Evolutionary conservation across 2,329 filamentous ascomycete genomes (phyloP).

Genomic region (Xylariomycetidae sp.): DNA sequence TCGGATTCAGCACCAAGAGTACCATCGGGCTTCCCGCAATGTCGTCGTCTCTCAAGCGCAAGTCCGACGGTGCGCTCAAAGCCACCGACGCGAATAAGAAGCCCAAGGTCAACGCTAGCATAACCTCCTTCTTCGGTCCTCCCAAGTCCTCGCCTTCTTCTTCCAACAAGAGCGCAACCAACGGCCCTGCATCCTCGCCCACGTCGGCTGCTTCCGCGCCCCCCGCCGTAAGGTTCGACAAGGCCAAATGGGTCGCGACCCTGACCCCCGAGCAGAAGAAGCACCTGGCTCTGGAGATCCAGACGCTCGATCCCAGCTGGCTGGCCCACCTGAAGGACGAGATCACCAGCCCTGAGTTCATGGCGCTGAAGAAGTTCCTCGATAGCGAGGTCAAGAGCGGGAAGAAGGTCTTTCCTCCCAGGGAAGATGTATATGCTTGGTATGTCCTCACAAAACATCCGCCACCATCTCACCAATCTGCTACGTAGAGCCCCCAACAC

Average conservation of each 20-base stretch:
- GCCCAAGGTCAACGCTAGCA: slow-evolving; percentile 68
- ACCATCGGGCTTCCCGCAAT: slow-evolving; percentile 21
- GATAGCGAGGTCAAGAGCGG: slow-evolving; percentile 69
- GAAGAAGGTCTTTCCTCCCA: slow-evolving; percentile 81
- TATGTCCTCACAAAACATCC: slow-evolving; percentile 37
- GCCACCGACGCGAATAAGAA: slow-evolving; percentile 64
- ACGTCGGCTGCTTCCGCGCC: slow-evolving; percentile 15
- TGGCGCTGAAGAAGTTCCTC: slow-evolving; percentile 84
- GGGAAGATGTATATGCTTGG: slow-evolving; percentile 92
- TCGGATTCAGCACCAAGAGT: too few species aligned
- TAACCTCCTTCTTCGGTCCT: slow-evolving; percentile 82
- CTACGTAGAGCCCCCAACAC: slow-evolving; percentile 1
- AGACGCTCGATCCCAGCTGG: slow-evolving; percentile 90
- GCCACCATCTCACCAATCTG: background rate
- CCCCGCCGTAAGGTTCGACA: slow-evolving; percentile 64
- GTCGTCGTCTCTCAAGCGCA: slow-evolving; percentile 64
- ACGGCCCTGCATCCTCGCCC: slow-evolving; percentile 6
- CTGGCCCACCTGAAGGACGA: slow-evolving; percentile 85
- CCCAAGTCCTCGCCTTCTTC: slow-evolving; percentile 47
- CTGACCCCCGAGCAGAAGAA: slow-evolving; percentile 78
- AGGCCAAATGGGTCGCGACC: slow-evolving; percentile 79
- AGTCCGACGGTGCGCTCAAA: slow-evolving; percentile 45
- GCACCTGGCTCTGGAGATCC: slow-evolving; percentile 82
- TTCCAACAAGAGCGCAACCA: slow-evolving; percentile 9
- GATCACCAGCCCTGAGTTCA: slow-evolving; percentile 70